Base-by-base conservation (phyloP, 139 green algal species). In the Chlorella sp. region DNA sequence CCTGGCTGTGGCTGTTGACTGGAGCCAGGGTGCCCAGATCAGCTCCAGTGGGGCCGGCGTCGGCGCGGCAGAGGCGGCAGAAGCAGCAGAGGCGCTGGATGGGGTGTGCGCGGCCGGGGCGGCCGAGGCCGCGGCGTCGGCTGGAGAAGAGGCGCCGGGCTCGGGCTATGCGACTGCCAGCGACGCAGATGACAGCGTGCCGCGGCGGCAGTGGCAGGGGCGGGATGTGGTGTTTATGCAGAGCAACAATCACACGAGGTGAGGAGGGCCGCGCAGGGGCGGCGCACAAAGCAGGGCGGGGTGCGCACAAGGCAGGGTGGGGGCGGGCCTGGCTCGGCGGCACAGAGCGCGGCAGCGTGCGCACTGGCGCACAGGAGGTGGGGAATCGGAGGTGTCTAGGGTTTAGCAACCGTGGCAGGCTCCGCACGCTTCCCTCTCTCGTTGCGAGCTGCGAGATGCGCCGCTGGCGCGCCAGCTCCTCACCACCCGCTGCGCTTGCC, bases 211-310 rank as follows among this genome's bases (percentile, higher is more conserved):
- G 59, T 89, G 86, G 89, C 59, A 82, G 64, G 86, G 84, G 7
- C 65, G 51, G 42, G 69, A 87, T 25, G 65, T 87, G 14, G 15
- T 50, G 8, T 98, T 97, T 76, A 95, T 97, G 87, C 88, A 80
- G 65, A 81, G 58, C 77, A 97, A 96, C 74, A 81, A 92, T 43
- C 90, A 97, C 79, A 81, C 67, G 53, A 40, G 72, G 72, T 62
- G 59, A n/a, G n/a, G n/a, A n/a, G n/a, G n/a, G n/a, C n/a, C n/a
- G n/a, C n/a, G n/a, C n/a, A n/a, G n/a, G n/a, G n/a, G n/a, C n/a
- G n/a, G n/a, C n/a, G n/a, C n/a, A n/a, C n/a, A n/a, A n/a, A n/a
- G n/a, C n/a, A n/a, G n/a, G n/a, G n/a, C n/a, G n/a, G n/a, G n/a
- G n/a, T n/a, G n/a, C n/a, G n/a, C n/a, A n/a, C n/a, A n/a, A n/a